Evolutionary conservation across 441 rosid genomes (phyloP).

Genomic region (Sinapis alba): DNA sequence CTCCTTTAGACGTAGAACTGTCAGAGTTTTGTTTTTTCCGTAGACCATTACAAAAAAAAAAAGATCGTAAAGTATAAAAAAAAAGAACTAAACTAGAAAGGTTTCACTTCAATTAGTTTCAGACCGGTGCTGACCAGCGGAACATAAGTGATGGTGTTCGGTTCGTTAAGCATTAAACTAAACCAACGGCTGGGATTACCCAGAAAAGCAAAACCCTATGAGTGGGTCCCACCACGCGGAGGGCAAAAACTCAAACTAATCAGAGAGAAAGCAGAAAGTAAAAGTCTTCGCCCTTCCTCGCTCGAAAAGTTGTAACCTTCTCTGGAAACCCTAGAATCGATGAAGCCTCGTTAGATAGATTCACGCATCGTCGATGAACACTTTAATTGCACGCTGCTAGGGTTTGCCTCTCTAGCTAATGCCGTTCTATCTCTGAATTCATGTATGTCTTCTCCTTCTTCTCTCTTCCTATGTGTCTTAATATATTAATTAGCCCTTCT

Average conservation of each 20-base stretch:
- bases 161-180: background rate
- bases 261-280: background rate
- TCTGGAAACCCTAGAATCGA: slow-evolving; percentile 13
- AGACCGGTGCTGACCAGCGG: too few relatives aligned
- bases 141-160: background rate
- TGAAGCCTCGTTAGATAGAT: slow-evolving; percentile 19
- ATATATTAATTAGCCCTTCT: background rate
- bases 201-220: background rate
- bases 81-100: too few relatives aligned
- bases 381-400: slow-evolving; percentile 14
- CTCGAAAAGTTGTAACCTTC: background rate
- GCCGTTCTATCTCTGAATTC: slow-evolving; percentile 21
- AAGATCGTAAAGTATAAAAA: too few relatives aligned
- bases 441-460: slow-evolving; percentile 15
- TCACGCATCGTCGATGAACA: background rate
- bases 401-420: slow-evolving; percentile 23
- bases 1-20: too few relatives aligned
- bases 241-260: slow-evolving; percentile 6
- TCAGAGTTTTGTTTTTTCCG: too few relatives aligned
- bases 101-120: too few relatives aligned
- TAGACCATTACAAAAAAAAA: too few relatives aligned
- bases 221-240: slow-evolving; percentile 28
- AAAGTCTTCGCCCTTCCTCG: slow-evolving; percentile 7
- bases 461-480: background rate
- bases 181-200: slow-evolving; percentile 26